Evolutionary conservation across 768 basidiomycete genomes (phyloP), one percentile per base, ranked within the genome.

Genomic region (Dacryopinax primogenitus): DNA sequence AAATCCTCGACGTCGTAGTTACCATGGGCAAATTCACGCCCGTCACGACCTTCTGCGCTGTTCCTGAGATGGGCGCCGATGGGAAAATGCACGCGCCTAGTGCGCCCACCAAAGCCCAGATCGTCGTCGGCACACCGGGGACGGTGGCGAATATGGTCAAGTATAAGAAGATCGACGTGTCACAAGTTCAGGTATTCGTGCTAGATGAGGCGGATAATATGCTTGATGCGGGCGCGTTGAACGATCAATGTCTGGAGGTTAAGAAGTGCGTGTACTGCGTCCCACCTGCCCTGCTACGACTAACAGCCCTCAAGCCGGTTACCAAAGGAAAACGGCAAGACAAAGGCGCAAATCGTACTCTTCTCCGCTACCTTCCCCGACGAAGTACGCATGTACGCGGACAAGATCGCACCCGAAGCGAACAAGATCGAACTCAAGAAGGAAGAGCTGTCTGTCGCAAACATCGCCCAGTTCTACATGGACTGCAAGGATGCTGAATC

Each of bases 321-420:
- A 67, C 68, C 69, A 12, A 69, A 68, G 37, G 45, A 67, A 1
- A 68, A 71, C 64, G 30, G 67, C 47, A 64, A 68, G 32, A 58
- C 51, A 11, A 65, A 4, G 15, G 71, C 72, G 3, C 96, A 98
- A 73, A 92, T 92, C 69, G 86, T 98, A 66, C 86, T 98, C 63
- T 99, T 99, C 80, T 98, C 95, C 0, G 96, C 96, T 32, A 99
- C 96, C 3, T 99, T 98, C 82, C 90, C 92, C 23, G 92, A 95
- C 72, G 82, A 88, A 67, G 95, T 98, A 68, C 88, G 92, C 62
- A 76, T 76, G n/a, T 98, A 95, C 73, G 95, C 96, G 18, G 81
- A 81, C 69, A 90, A 90, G 71, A 95, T 98, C 74, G 94, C 95
- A 16, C 94, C 96, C 0, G 81, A 81, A 35, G 88, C 96, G 68